Evolutionary conservation across 257 asterid genomes (phyloP).

Genomic region (Rauvolfia tetraphylla): DNA sequence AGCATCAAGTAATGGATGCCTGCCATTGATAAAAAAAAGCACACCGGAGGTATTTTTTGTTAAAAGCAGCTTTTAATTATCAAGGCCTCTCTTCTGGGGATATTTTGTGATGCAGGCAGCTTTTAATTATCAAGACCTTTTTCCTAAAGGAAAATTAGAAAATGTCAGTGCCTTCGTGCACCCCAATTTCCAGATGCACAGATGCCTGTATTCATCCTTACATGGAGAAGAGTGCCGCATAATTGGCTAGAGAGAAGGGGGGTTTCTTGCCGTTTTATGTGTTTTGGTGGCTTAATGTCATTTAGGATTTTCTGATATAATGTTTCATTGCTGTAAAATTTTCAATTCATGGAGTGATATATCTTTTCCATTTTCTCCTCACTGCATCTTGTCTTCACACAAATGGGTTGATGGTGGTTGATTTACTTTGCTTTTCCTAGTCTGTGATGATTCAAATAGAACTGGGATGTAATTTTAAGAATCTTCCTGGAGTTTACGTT

Average conservation of each 20-base stretch:
- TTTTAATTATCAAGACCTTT: neutral
- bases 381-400: neutral
- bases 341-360: neutral
- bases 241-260: neutral
- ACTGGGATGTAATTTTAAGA: constrained; percentile 8
- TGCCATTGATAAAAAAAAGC: constrained; percentile 65
- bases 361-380: neutral
- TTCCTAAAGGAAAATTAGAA: neutral
- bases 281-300: neutral
- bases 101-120: too few species aligned
- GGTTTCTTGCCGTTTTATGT: neutral
- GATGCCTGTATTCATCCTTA: neutral
- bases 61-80: neutral
- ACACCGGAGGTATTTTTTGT: constrained; percentile 63
- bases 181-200: neutral
- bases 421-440: neutral
- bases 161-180: neutral
- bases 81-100: too few species aligned
- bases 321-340: neutral
- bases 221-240: neutral
- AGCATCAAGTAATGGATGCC: constrained; percentile 49
- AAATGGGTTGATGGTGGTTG: neutral
- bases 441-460: neutral
- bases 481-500: constrained; percentile 27
- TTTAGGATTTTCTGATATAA: too few species aligned